Percentiles rank a stretch among this genome's conserved stretches.
Evolutionary conservation across 345 rosid species (phyloP).

Genomic region (Erodium maritimum): DNA sequence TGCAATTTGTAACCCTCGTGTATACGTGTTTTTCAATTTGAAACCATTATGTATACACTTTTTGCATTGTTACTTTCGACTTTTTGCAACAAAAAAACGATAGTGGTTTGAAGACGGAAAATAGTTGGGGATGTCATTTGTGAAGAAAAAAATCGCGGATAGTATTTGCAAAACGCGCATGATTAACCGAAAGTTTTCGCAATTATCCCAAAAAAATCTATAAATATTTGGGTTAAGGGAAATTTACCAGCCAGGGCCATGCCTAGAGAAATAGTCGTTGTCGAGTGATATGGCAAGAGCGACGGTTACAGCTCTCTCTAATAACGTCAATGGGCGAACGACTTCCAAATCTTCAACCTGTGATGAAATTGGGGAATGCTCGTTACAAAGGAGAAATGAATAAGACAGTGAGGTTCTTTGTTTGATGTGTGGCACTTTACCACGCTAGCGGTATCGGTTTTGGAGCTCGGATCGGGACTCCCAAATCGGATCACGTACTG

Average conservation of each 20-base stretch:
- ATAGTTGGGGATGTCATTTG: too few relatives aligned
- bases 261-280: constrained; percentile 91
- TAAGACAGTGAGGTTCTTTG: background rate
- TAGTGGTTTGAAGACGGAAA: too few relatives aligned
- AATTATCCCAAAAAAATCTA: too few relatives aligned
- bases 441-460: constrained; percentile 41
- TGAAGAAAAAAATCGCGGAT: too few relatives aligned
- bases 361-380: constrained; percentile 1
- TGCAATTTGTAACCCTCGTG: too few relatives aligned
- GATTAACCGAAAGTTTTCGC: too few relatives aligned
- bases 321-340: constrained; percentile 44
- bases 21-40: too few relatives aligned
- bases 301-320: constrained; percentile 74
- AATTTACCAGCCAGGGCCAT: constrained; percentile 68
- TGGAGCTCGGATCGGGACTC: constrained; percentile 43
- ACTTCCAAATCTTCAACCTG: constrained; percentile 83
- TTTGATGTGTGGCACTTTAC: constrained; percentile 19
- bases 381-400: too few relatives aligned
- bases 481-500: constrained; percentile 93
- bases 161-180: too few relatives aligned
- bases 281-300: constrained; percentile 92
- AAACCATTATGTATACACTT: too few relatives aligned
- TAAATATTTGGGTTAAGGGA: background rate
- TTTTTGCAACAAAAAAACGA: too few relatives aligned
- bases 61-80: too few relatives aligned